A percentile compares a stretch with the other conserved stretches of the same genome.
Evolutionary conservation across 257 asterid genomes (phyloP).

Genomic region (Solanum pinnatisectum): DNA sequence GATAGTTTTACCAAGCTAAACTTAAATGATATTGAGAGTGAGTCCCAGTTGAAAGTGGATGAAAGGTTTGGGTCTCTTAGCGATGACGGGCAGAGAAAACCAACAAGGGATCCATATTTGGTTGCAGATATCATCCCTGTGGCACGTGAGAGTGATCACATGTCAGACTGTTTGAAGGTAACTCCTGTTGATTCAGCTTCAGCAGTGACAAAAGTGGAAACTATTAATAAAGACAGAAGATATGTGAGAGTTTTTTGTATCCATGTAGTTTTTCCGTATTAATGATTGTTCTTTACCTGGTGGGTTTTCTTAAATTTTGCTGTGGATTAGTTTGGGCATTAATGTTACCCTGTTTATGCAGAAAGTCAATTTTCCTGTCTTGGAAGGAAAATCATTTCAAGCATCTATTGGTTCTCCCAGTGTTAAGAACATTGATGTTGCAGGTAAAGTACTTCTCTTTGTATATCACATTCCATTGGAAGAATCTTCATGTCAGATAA

Average conservation of each 20-base stretch:
- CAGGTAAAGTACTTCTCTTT: conserved; percentile 26
- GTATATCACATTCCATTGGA: not conserved
- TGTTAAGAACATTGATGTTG: conserved; percentile 13
- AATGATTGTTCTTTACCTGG: not conserved
- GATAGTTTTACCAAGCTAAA: conserved; percentile 1
- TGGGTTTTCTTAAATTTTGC: not conserved
- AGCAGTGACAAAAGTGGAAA: conserved; percentile 15
- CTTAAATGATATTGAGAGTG: conserved; percentile 12
- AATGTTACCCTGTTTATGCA: conserved; percentile 10
- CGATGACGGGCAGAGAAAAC: conserved; percentile 15
- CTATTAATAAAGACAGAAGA: not conserved
- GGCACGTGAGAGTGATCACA: conserved; percentile 7
- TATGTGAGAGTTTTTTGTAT: not conserved
- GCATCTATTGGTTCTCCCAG: conserved; percentile 20
- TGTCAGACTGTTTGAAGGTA: conserved; percentile 15
- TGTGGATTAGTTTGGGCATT: not conserved
- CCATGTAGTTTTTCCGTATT: not conserved
- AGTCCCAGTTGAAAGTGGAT: conserved; percentile 8
- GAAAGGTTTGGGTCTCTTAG: conserved; percentile 9
- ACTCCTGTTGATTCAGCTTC: conserved; percentile 18
- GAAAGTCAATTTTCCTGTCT: conserved; percentile 18
- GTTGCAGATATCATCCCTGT: conserved; percentile 15
- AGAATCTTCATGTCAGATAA: not conserved
- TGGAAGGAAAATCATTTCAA: conserved; percentile 24
- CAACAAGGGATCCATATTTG: conserved; percentile 3